Base-by-base conservation (phyloP, 225 moss, liverwort and hornwort species). In the Sphagnum contortum region DNA sequence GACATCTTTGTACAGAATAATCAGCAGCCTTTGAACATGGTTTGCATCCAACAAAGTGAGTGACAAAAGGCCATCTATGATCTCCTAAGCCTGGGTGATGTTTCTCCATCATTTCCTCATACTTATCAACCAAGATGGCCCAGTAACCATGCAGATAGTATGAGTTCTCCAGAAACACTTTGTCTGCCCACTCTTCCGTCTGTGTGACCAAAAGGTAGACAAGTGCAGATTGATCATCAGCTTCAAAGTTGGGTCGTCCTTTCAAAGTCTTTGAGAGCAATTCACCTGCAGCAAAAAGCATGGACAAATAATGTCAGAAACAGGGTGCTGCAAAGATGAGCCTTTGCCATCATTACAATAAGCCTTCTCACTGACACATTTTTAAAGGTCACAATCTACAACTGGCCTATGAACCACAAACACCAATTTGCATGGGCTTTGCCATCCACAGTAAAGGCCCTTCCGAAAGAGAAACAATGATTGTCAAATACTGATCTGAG, bases 61-160 rank as follows among this genome's bases (percentile, higher is more conserved):
- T 82, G 7, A 82, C 73, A 48, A 82, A 79, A 2, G 82, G 82
- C 82, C 82, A 82, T 4, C 65, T 13, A 51, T 82, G 12, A 52
- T 82, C 82, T 8, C 82, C 82, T 1, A 49, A 66, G 58, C 78
- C 78, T 3, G 78, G 78, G 5, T 57, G 55, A 50, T 82, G 67
- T 52, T 75, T 48, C 0, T 61, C 73, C 82, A 82, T 82, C 75
- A 82, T 75, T 44, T 75, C 78, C 62, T 82, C 75, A 46, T 68
- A 82, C 2, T 68, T 67, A 47, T 82, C 82, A 65, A 82, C 82
- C 4, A 79, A 66, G 52, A 79, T 73, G n/a, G 79, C 82, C 82
- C 78, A 82, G 53, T 78, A 82, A 14, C 82, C 82, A 47, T 82
- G 82, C 70, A 82, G 45, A 68, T 79, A 82, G 65, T 82, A 82